A percentile compares a stretch with the other conserved stretches of the same genome.
phyloP scores from a whole-genome alignment of 2,329 filamentous ascomycete genomes.

The Ascocoryne sarcoides region DNA sequence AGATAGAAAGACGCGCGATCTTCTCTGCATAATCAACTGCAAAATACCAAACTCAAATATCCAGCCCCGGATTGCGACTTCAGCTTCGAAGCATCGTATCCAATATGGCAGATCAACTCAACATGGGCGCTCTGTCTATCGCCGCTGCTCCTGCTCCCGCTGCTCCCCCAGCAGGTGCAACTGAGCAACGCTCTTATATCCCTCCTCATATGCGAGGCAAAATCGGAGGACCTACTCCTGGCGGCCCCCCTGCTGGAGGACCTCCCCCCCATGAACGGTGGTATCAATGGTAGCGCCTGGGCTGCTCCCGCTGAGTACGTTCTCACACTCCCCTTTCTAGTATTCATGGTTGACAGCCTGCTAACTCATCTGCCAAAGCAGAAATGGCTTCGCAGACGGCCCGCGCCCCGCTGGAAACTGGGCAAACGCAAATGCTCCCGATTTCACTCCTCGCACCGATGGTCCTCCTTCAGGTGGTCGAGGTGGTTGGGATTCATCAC shows the following conservation, averaged over 20 bases:
- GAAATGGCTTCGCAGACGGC: constrained; percentile 36
- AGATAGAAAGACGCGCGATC: constrained; percentile 9
- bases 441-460: constrained; percentile 29
- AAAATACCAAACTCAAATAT: neutral
- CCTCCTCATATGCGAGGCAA: constrained; percentile 72
- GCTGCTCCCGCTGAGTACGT: constrained; percentile 42
- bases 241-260: constrained; percentile 14
- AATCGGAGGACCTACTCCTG: constrained; percentile 29
- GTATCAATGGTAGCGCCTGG: constrained; percentile 57
- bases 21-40: neutral
- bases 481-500: constrained; percentile 24
- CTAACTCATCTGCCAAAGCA: constrained; percentile 31
- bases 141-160: too few relatives aligned
- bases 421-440: constrained; percentile 28
- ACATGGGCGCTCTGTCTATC: constrained; percentile 68
- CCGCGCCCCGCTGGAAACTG: constrained; percentile 25
- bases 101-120: constrained; percentile 76
- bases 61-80: constrained; percentile 11
- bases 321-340: neutral
- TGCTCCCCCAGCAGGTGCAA: too few relatives aligned
- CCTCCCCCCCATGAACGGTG: constrained; percentile 31
- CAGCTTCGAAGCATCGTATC: constrained; percentile 13
- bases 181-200: constrained; percentile 64
- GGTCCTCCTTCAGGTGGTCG: constrained; percentile 21
- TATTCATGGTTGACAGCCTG: constrained; percentile 11